Evolutionary conservation across 139 green algal species (phyloP).

Genomic region (Bryopsis sp.): DNA sequence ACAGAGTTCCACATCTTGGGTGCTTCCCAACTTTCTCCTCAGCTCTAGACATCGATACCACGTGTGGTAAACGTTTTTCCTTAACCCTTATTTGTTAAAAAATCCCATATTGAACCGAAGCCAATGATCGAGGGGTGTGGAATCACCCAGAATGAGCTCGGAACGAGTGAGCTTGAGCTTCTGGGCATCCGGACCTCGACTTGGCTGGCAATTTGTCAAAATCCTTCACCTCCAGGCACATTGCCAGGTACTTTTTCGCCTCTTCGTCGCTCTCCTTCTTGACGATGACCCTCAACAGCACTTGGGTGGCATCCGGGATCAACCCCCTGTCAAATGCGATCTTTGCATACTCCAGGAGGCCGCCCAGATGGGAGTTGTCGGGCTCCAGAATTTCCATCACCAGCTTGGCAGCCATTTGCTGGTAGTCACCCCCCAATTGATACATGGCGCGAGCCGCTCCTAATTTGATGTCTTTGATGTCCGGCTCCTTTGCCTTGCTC

Average conservation of each 20-base stretch:
- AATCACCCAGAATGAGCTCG: not conserved
- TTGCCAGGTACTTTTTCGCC: conserved; percentile 32
- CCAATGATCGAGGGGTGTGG: not conserved
- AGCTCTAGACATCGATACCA: too few species aligned
- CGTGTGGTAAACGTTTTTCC: too few species aligned
- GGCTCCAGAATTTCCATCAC: conserved; percentile 13
- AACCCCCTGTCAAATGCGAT: conserved; percentile 28
- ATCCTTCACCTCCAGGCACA: conserved; percentile 30
- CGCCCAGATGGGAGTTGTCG: conserved; percentile 7
- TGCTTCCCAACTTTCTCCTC: too few species aligned
- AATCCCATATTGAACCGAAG: too few species aligned
- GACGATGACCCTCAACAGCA: conserved; percentile 42
- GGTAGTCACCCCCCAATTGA: not conserved
- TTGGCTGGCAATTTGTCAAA: not conserved
- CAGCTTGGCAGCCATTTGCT: not conserved
- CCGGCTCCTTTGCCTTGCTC: too few species aligned
- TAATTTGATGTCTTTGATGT: not conserved
- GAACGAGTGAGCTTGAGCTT: not conserved
- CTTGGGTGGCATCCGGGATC: conserved; percentile 30
- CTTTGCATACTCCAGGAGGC: conserved; percentile 27
- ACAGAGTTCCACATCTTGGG: too few species aligned
- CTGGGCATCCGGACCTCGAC: not conserved
- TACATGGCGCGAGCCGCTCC: conserved; percentile 8
- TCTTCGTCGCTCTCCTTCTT: conserved; percentile 20
- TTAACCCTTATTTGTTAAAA: too few species aligned